Evolutionary conservation across 108 stramenopile genomes (phyloP).

Genomic region (Seminavis robusta): DNA sequence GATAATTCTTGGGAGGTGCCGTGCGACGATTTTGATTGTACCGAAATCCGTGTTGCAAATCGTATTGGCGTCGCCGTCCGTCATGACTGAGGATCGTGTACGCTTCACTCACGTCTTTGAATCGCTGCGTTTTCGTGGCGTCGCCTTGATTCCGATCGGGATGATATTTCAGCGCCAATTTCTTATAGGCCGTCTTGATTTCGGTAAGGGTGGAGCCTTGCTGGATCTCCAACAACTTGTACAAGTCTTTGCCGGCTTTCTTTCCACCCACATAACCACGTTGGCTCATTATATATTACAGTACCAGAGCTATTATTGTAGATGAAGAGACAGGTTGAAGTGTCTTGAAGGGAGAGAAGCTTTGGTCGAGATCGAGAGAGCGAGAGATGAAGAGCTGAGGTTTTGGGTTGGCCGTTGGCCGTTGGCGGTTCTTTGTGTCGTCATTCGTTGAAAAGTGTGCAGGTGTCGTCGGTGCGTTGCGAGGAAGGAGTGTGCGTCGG

Average conservation of each 20-base stretch:
- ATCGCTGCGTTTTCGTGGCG: constrained; percentile 47
- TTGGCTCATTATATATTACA: too few relatives aligned
- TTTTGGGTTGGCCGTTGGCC: too few relatives aligned
- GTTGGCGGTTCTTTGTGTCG: too few relatives aligned
- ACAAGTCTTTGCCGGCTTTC: background rate
- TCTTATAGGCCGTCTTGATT: constrained; percentile 75
- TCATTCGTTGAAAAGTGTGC: too few relatives aligned
- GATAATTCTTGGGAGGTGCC: constrained; percentile 55
- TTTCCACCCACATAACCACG: too few relatives aligned
- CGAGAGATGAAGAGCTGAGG: too few relatives aligned
- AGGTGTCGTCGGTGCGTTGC: too few relatives aligned
- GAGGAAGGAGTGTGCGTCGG: too few relatives aligned
- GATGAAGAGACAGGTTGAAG: too few relatives aligned
- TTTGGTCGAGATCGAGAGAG: too few relatives aligned
- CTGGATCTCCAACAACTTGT: constrained; percentile 3
- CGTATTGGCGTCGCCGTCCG: constrained; percentile 37
- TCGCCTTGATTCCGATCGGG: constrained; percentile 71
- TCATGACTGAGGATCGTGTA: constrained; percentile 56
- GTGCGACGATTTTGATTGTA: constrained; percentile 34
- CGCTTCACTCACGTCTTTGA: constrained; percentile 72
- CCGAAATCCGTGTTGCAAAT: constrained; percentile 21
- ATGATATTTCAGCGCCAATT: constrained; percentile 65
- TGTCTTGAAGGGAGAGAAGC: too few relatives aligned
- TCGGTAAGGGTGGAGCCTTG: constrained; percentile 51
- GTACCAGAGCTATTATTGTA: too few relatives aligned